Percentiles rank a stretch among this genome's conserved stretches.
Conservation (phyloP, 208 protist species). For the Leishmania braziliensis region DNA sequence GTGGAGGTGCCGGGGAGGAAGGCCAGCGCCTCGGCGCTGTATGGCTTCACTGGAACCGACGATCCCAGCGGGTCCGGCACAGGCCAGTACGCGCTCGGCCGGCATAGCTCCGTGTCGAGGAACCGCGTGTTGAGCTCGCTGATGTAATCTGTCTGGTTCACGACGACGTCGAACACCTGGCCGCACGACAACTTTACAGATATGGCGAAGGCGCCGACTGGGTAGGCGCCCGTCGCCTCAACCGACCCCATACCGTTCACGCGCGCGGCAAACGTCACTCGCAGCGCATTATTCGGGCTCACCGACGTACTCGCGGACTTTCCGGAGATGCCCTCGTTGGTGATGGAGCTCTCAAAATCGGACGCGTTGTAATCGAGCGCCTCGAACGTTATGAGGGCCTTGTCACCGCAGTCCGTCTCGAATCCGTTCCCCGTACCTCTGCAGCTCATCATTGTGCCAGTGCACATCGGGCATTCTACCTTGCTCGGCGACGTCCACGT, state of each 20-base stretch:
- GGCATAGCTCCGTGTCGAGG: constrained; percentile 50
- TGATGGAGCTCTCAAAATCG: constrained; percentile 21
- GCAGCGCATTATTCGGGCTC: constrained; percentile 32
- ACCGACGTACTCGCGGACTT: constrained; percentile 50
- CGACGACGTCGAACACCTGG: constrained; percentile 48
- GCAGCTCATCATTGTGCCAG: constrained; percentile 58
- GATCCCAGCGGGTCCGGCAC: constrained; percentile 73
- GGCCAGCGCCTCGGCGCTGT: constrained; percentile 36
- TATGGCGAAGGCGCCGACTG: constrained; percentile 61
- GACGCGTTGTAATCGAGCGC: constrained; percentile 30
- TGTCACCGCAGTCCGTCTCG: constrained; percentile 56
- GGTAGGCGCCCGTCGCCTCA: constrained; percentile 36
- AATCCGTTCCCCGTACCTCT: constrained; percentile 50
- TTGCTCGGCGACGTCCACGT: constrained; percentile 62
- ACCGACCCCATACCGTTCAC: constrained; percentile 50
- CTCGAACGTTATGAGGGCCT: constrained; percentile 62
- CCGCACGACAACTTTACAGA: constrained; percentile 42
- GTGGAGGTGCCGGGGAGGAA: constrained; percentile 4
- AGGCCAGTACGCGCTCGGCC: constrained; percentile 79
- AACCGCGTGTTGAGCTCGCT: constrained; percentile 67
- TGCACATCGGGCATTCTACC: constrained; percentile 73
- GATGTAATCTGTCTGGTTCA: constrained; percentile 81
- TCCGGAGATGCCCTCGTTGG: constrained; percentile 15
- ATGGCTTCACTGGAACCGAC: constrained; percentile 67
- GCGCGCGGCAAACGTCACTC: constrained; percentile 63